A percentile compares a stretch with the other conserved stretches of the same genome.
phyloP scores from a whole-genome alignment of 192 early-diverging fungal genomes.

The Coemansia erecta region DNA sequence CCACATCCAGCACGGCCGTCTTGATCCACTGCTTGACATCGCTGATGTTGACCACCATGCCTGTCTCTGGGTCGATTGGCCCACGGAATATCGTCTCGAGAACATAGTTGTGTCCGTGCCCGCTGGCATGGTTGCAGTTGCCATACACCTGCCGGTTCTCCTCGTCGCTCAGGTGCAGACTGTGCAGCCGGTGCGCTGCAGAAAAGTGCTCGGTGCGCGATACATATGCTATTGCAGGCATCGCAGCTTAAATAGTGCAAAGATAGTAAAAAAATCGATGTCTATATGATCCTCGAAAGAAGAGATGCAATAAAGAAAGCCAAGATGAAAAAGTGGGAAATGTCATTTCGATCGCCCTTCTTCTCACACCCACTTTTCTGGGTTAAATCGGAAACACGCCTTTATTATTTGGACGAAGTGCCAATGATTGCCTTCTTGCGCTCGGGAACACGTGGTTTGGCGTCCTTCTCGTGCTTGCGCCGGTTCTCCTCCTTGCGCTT shows the following conservation, averaged over 20 bases:
- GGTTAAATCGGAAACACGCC: not conserved
- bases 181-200: constrained; percentile 86
- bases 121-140: constrained; percentile 83
- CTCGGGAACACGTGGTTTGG: constrained; percentile 63
- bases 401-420: constrained; percentile 45
- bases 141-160: constrained; percentile 77
- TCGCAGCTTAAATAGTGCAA: not conserved
- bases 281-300: not conserved
- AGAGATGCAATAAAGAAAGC: not conserved
- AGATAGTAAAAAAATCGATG: not conserved
- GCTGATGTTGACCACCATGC: constrained; percentile 84
- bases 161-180: constrained; percentile 64
- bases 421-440: constrained; percentile 70
- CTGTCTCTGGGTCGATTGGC: constrained; percentile 67
- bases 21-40: constrained; percentile 80
- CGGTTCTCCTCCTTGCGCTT: constrained; percentile 88
- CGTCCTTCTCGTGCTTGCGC: constrained; percentile 77
- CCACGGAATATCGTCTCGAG: constrained; percentile 44
- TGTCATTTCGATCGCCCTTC: not conserved
- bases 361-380: not conserved
- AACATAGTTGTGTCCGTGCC: constrained; percentile 92
- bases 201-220: constrained; percentile 80
- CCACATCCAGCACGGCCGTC: constrained; percentile 64
- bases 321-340: not conserved
- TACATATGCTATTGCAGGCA: constrained; percentile 64